phyloP scores from a whole-genome alignment of 2,329 filamentous ascomycete genomes.

The Hypoxylon sp. region DNA sequence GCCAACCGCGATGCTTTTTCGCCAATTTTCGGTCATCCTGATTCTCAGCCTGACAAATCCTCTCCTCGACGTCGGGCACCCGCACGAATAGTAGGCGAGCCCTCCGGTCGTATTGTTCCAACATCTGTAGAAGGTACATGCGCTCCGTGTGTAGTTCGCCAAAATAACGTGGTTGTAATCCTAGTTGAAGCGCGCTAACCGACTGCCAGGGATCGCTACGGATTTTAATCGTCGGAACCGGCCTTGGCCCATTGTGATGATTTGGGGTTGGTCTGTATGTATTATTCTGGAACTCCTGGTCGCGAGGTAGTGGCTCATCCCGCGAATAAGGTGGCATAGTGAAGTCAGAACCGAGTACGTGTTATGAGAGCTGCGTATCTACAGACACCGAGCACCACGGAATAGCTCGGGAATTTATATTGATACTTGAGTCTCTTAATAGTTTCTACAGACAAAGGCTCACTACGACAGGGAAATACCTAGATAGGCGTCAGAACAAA shows the following conservation, averaged over 20 bases:
- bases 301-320: neutral
- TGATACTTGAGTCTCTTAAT: neutral
- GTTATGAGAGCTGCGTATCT: neutral
- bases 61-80: constrained; percentile 58
- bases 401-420: constrained; percentile 7
- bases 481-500: constrained; percentile 8
- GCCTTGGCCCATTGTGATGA: neutral
- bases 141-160: constrained; percentile 63
- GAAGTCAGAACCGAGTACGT: neutral
- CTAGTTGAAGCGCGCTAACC: constrained; percentile 41
- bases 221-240: constrained; percentile 16
- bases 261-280: neutral
- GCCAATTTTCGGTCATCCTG: constrained; percentile 50
- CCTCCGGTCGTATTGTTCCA: constrained; percentile 59
- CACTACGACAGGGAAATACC: neutral
- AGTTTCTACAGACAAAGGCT: constrained; percentile 15
- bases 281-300: constrained; percentile 1
- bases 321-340: constrained; percentile 19
- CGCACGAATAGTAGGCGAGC: constrained; percentile 58
- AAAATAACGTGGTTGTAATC: constrained; percentile 59
- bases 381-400: neutral
- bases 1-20: constrained; percentile 60
- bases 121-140: constrained; percentile 60
- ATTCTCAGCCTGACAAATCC: constrained; percentile 43
- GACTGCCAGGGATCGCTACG: constrained; percentile 34